Evolutionary conservation across 768 basidiomycete genomes (phyloP).

Genomic region (Lactarius hengduanensis): DNA sequence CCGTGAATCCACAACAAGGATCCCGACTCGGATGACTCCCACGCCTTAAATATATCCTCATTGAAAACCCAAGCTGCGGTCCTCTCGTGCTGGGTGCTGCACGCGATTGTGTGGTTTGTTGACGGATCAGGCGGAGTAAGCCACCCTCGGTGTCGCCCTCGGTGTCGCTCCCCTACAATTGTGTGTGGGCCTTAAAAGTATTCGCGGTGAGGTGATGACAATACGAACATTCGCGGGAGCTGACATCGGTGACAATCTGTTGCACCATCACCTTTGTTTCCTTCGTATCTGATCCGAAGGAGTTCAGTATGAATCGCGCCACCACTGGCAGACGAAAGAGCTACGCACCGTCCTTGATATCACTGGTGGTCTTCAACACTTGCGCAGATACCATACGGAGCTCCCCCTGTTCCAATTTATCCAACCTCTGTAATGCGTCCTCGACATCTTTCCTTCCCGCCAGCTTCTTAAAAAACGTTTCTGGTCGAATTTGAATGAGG

Average conservation of each 20-base stretch:
- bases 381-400: too few relatives aligned
- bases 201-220: neutral
- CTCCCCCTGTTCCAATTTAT: too few relatives aligned
- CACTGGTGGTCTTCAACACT: too few relatives aligned
- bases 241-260: accelerated
- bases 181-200: neutral
- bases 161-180: neutral
- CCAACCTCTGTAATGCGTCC: too few relatives aligned
- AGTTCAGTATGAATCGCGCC: neutral
- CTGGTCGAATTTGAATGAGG: neutral
- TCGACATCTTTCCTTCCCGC: too few relatives aligned
- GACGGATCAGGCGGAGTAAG: neutral
- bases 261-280: neutral
- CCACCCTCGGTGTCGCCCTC: too few relatives aligned
- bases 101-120: neutral
- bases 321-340: neutral
- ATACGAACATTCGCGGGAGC: neutral
- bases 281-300: neutral
- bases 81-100: neutral
- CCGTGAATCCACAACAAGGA: neutral
- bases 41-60: neutral
- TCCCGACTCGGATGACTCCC: neutral
- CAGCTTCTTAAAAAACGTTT: neutral
- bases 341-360: neutral
- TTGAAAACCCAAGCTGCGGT: neutral